Evolutionary conservation across 768 basidiomycete species (phyloP), one percentile per base, ranked within the genome.

Genomic region (Hebeloma cylindrosporum): DNA sequence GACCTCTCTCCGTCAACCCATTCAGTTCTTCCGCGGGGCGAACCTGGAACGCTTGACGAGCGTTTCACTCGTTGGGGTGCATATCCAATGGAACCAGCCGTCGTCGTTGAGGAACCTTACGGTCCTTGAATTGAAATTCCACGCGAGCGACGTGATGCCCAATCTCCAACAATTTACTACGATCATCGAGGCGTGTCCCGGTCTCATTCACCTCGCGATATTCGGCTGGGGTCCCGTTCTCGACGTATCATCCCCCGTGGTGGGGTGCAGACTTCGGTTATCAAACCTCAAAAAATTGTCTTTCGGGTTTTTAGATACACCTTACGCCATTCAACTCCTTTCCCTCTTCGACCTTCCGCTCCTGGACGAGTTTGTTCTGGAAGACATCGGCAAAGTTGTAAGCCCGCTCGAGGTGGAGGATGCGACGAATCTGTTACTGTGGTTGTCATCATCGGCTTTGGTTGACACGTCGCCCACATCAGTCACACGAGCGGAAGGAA

Each of bases 91-190:
- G 81, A 33, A 60, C 2, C 53, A 42, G 8, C 68, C 70, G 5
- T 54, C 69, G 5, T 53, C 67, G 8, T 60, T 82, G 38, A 55
- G 52, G 5, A 68, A 70, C 45, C 71, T 83, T 11, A 63, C 64
- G 14, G 65, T 62, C 20, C 62, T 83, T 26, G 74, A 79, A 50
- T 62, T 83, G 53, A 78, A 71, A 50, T 83, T 78, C 51, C 78
- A 80, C 13, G 72, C 82, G 1, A 65, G 55, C 28, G 75, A 80
- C 29, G 77, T 83, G n/a, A 72, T 74, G 65, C 82, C 82, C 1
- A 70, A 68, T 4, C 52, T 78, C 35, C 50, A 59, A 0, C 69
- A 79, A 40, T 82, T 83, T 49, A 47, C 52, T 7, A 42, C 53
- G 18, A 73, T 82, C 27, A 58, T 80, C 16, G 23, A 57, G 5